Evolutionary conservation across 441 rosid genomes (phyloP).

Genomic region (Arabidopsis hybrid): DNA sequence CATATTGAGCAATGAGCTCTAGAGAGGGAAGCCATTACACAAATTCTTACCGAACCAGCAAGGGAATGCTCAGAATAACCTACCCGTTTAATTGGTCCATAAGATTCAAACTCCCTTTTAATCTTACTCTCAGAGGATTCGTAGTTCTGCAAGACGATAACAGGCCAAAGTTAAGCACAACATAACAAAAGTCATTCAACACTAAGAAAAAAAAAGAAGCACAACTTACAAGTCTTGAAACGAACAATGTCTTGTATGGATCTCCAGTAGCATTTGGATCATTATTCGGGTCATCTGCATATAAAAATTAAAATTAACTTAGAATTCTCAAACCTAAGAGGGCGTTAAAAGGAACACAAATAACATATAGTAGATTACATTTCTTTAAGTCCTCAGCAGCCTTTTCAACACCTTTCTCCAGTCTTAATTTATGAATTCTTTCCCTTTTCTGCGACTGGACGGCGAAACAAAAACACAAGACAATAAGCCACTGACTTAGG

Average conservation of each 20-base stretch:
- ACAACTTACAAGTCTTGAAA: slow-evolving; percentile 81
- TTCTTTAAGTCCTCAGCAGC: slow-evolving; percentile 80
- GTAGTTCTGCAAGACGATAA: slow-evolving; percentile 70
- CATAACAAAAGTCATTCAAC: slow-evolving; percentile 15
- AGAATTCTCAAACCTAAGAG: neutral
- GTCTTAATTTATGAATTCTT: slow-evolving; percentile 68
- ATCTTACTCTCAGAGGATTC: slow-evolving; percentile 91
- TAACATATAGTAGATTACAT: slow-evolving; percentile 48
- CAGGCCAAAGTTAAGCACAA: slow-evolving; percentile 31
- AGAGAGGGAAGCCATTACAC: slow-evolving; percentile 42
- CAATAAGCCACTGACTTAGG: neutral
- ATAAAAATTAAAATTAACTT: slow-evolving; percentile 1
- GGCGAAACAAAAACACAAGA: neutral
- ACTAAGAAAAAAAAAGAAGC: neutral
- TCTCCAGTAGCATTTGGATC: slow-evolving; percentile 85
- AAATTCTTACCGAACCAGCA: slow-evolving; percentile 86
- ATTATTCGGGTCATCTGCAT: slow-evolving; percentile 78
- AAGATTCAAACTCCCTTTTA: slow-evolving; percentile 98
- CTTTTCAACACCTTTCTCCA: slow-evolving; percentile 82
- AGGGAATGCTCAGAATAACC: slow-evolving; percentile 68
- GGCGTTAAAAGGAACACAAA: slow-evolving; percentile 6
- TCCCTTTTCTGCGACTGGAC: slow-evolving; percentile 67
- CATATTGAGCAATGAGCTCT: slow-evolving; percentile 27
- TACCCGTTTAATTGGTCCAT: slow-evolving; percentile 97
- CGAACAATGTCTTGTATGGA: slow-evolving; percentile 92